These are phyloP conservation scores for Atalantia buxifolia DNA, from an alignment of 345 rosid genomes.

Conservation along the genomic window DNA sequence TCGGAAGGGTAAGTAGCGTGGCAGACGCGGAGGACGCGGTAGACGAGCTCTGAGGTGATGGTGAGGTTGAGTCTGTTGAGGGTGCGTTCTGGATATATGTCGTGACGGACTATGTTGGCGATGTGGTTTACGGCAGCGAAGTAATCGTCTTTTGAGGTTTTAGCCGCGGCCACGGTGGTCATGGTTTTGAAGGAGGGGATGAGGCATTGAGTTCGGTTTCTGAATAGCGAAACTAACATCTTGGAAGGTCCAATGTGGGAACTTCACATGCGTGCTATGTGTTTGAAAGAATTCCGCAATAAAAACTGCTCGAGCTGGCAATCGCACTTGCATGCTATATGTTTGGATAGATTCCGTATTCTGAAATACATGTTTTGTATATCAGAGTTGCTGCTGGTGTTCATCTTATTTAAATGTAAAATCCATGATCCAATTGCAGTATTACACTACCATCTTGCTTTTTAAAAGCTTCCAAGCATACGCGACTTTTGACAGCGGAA, in stretches of 20 bases:
- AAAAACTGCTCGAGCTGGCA: no score
- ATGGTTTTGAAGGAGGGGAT: constrained; percentile 11
- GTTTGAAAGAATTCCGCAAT: not conserved
- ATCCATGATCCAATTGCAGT: no score
- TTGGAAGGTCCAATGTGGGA: no score
- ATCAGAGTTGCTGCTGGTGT: no score
- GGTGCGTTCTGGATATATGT: constrained; percentile 76
- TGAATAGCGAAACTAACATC: constrained; percentile 1
- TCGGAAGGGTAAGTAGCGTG: constrained; percentile 50
- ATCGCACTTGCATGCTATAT: no score
- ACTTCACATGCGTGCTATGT: not conserved
- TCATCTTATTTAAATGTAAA: no score
- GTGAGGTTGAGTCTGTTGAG: constrained; percentile 45
- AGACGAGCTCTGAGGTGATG: constrained; percentile 70
- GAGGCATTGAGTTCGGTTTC: not conserved
- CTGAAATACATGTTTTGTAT: no score
- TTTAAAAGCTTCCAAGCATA: no score
- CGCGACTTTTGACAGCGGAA: no score
- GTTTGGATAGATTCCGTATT: no score
- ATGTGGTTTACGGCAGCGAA: constrained; percentile 76
- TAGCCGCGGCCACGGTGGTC: not conserved
- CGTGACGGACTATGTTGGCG: constrained; percentile 73
- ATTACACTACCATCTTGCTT: no score
- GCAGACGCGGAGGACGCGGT: constrained; percentile 78
- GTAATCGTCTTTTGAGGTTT: constrained; percentile 60